Conservation (phyloP, 345 rosid genomes). For the Psidium friedrichsthalianum region DNA sequence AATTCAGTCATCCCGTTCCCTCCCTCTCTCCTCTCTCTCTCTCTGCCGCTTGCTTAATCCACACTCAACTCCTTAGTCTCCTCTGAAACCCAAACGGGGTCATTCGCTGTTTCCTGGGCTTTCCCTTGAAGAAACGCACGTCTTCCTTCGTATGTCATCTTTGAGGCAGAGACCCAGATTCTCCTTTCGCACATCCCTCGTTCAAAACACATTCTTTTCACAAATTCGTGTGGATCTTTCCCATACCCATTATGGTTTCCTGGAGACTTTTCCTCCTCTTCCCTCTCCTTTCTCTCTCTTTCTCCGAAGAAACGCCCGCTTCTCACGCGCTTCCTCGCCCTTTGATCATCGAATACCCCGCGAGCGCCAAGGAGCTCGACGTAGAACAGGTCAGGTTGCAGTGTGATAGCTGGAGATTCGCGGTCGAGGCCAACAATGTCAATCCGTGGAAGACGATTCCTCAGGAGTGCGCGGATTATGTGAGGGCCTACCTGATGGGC, state of each 20-base stretch:
- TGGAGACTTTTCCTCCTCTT: constrained; percentile 17
- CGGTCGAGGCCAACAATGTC: constrained; percentile 73
- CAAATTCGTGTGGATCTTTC: background rate
- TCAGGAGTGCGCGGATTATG: constrained; percentile 55
- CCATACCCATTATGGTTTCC: constrained; percentile 19
- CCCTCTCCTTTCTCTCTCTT: constrained; percentile 17
- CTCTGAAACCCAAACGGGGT: background rate
- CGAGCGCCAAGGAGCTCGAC: constrained; percentile 19
- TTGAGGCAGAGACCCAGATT: background rate
- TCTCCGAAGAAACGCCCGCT: constrained; percentile 19
- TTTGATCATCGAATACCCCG: constrained; percentile 44
- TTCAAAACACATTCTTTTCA: background rate
- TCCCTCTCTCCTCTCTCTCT: background rate
- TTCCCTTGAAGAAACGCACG: background rate
- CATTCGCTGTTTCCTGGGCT: background rate
- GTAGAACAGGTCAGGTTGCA: constrained; percentile 32
- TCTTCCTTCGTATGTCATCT: background rate
- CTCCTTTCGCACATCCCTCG: background rate
- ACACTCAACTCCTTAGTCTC: background rate
- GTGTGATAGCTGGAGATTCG: constrained; percentile 90
- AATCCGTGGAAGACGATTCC: constrained; percentile 82
- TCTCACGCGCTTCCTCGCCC: constrained; percentile 41
- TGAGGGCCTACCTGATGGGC: constrained; percentile 53
- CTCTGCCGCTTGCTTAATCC: background rate
- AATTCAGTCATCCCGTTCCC: background rate